Base-by-base conservation (phyloP, 257 asterid species). In the Paraleonurus japonicus region DNA sequence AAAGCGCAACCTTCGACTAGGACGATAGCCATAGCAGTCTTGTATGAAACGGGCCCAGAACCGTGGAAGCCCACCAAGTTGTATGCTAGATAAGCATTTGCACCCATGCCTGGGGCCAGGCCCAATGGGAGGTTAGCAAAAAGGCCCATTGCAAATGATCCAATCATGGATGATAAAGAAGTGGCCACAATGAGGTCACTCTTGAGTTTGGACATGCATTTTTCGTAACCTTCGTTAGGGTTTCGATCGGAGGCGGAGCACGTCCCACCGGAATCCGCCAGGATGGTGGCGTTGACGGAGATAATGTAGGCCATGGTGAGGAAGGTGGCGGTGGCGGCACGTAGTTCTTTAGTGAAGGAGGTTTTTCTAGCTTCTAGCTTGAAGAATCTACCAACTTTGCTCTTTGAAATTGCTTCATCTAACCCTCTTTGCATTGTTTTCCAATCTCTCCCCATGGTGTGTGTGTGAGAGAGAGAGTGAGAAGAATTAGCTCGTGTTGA, bases 41-140 rank as follows among this genome's bases (percentile, higher is more conserved):
- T 61, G 76, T 86, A 90, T 0, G 95, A 80, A 30, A 90, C 77
- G 8, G 68, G 10, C 5, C 95, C 93, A 0, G 87, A 75, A 13
- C 95, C 96, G 54, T 88, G 96, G 72, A 88, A 90, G 67, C 96
- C 96, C 71, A 90, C 95, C 62, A 90, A 48, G 37, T 86, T 82
- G 71, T 86, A 90, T 48, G 93, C 95, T 32, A 88, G 17, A 66
- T 83, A 90, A 39, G 92, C 91, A 55, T 88, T 88, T 3, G 91
- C 87, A 9, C 96, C 95, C 95, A 88, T 88, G 0, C 96, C 95
- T 0, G 96, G 96, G 32, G 93, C 96, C 27, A 90, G 73, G 69
- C 90, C 95, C 59, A 90, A 26, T 0, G 96, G 96, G 45, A 90
- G 84, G 63, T 90, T 86, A 1, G 95, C 96, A 1, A 90, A 61